Evolutionary conservation across 352 stramenopile species (phyloP).

Genomic region (Phytopythium boreale): DNA sequence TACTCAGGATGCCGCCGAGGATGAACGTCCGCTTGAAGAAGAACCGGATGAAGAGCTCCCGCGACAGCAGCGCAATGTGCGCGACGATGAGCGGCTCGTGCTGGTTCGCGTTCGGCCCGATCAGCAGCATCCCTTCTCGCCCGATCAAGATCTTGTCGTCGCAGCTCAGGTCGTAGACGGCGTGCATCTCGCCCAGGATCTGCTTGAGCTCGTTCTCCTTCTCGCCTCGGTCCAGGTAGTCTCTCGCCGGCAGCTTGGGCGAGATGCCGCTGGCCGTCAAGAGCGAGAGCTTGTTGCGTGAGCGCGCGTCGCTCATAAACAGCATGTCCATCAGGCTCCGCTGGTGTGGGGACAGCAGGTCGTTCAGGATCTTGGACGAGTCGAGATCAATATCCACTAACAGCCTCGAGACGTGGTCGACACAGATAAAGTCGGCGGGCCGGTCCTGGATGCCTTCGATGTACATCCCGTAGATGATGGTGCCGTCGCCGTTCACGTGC

Average conservation of each 20-base stretch:
- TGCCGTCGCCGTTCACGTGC: constrained; percentile 75
- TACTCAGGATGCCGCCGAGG: constrained; percentile 93
- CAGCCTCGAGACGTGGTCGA: constrained; percentile 95
- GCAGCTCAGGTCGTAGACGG: constrained; percentile 94
- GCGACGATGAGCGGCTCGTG: constrained; percentile 92
- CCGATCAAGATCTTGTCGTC: constrained; percentile 96
- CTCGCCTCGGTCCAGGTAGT: constrained; percentile 96
- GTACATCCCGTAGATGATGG: constrained; percentile 86
- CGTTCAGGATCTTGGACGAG: constrained; percentile 95
- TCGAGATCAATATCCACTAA: constrained; percentile 95
- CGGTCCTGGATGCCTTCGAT: constrained; percentile 97
- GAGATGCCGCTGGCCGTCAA: constrained; percentile 97
- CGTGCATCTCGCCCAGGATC: constrained; percentile 92
- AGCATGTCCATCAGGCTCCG: constrained; percentile 92
- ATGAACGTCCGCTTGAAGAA: constrained; percentile 97
- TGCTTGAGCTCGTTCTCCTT: constrained; percentile 98
- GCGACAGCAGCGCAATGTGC: constrained; percentile 91
- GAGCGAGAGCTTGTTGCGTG: constrained; percentile 96
- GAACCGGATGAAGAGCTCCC: constrained; percentile 93
- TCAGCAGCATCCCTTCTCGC: constrained; percentile 90
- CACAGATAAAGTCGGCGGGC: constrained; percentile 95
- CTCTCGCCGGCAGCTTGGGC: constrained; percentile 92
- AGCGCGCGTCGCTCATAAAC: constrained; percentile 93
- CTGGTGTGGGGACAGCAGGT: constrained; percentile 94
- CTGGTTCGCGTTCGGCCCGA: constrained; percentile 89